Percentiles rank a stretch among this genome's conserved stretches.
These are phyloP conservation scores for Epichloe festucae DNA, from an alignment of 2,329 filamentous ascomycete genomes.

Conservation along the genomic window DNA sequence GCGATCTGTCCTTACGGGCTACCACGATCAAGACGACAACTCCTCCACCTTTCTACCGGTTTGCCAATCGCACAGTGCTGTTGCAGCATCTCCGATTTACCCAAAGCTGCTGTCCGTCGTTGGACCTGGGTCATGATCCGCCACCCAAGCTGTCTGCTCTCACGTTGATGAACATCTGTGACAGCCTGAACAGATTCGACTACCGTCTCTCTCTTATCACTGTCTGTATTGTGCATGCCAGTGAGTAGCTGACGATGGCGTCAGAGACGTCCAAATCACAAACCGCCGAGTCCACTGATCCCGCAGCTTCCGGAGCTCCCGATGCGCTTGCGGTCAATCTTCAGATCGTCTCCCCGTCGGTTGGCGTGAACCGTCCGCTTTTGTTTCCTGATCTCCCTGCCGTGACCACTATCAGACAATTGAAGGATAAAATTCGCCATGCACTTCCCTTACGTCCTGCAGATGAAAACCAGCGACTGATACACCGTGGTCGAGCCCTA, in stretches of 20 bases:
- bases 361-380: constrained; percentile 37
- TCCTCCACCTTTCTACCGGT: too few species aligned
- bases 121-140: not conserved
- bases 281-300: constrained; percentile 10
- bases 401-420: constrained; percentile 39
- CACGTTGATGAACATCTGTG: not conserved
- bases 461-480: constrained; percentile 45
- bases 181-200: not conserved
- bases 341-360: constrained; percentile 46
- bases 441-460: constrained; percentile 34
- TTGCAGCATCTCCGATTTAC: not conserved
- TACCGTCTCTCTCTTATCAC: not conserved
- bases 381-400: constrained; percentile 34
- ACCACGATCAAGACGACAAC: not conserved
- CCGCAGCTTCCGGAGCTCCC: constrained; percentile 13
- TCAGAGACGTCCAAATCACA: constrained; percentile 20
- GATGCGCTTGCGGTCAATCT: constrained; percentile 36
- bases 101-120: not conserved
- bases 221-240: not conserved
- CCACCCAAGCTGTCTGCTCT: not conserved
- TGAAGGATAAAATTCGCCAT: constrained; percentile 46
- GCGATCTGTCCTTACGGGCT: not conserved
- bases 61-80: not conserved
- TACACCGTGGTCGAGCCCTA: constrained; percentile 46
- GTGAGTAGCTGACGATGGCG: constrained; percentile 22